Evolutionary conservation across 2,329 filamentous ascomycete species (phyloP), one percentile per base, ranked within the genome.

Genomic region (Ascochyta lentis): DNA sequence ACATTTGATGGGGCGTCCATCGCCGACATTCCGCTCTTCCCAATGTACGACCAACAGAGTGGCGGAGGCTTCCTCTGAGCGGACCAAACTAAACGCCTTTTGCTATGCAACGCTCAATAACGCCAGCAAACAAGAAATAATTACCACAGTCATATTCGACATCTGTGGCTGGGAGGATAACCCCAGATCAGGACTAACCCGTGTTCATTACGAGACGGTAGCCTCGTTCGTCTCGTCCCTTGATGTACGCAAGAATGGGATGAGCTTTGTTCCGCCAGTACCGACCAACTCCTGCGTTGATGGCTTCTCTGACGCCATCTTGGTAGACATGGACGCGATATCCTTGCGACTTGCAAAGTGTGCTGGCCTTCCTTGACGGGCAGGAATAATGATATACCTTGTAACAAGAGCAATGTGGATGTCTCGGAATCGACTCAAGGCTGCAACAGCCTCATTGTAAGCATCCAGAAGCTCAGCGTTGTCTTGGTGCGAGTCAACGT

Each of bases 361-460:
- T n/a, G 38, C 57, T 19, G 63, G 69, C 39, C 68, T 70, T 9
- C 49, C 53, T 56, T 66, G 64, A 13, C 67, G 68, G 40, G 68
- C 70, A 0, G 80, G 79, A 40, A 80, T 76, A 45, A 84, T 77
- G 51, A 84, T 83, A 58, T 83, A 84, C 37, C 81, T 70, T 1
- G 81, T 79, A 1, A 84, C 82, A 23, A 84, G 77, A 54, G 79
- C 77, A 40, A 84, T 81, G 55, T 84, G 82, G 44, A 77, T 78
- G 55, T 83, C 79, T 0, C 82, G 78, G 59, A 84, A 82, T 0
- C 65, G 61, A 4, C 76, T 77, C 12, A 84, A 68, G 9, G 77
- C 74, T 43, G 77, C 66, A 0, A 83, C 75, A 2, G 80, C 79
- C 3, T 73, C 68, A 37, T 83, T 81, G 66, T 79, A 84, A 4